Conservation (phyloP, 495 filamentous ascomycete genomes). For the Daldinia decipiens region DNA sequence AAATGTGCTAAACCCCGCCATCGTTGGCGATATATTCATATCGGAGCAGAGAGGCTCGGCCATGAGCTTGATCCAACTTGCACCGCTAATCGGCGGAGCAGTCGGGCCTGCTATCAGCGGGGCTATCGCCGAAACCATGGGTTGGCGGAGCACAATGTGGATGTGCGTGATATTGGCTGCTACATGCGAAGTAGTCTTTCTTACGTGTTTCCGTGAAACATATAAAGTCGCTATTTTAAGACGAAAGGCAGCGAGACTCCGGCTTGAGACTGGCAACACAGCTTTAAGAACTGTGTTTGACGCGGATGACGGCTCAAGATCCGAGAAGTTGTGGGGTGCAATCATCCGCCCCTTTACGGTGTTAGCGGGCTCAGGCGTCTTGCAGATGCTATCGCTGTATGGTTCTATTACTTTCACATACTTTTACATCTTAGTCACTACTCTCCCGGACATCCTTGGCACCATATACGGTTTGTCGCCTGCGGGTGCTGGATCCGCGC, state of each 20-base stretch:
- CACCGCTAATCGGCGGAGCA: conserved; percentile 61
- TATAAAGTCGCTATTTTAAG: conserved; percentile 61
- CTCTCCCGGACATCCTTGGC: conserved; percentile 62
- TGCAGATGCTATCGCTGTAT: conserved; percentile 61
- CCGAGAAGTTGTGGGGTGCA: conserved; percentile 50
- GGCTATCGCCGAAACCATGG: conserved; percentile 66
- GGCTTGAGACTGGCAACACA: conserved; percentile 54
- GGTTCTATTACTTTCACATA: conserved; percentile 62
- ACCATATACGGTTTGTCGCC: conserved; percentile 59
- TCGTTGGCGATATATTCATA: conserved; percentile 67
- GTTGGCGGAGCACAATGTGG: conserved; percentile 68
- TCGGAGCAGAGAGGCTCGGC: conserved; percentile 62
- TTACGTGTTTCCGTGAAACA: conserved; percentile 61
- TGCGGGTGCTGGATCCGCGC: conserved; percentile 56
- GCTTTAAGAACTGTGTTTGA: conserved; percentile 60
- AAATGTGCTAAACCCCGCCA: conserved; percentile 67
- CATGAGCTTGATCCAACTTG: conserved; percentile 60
- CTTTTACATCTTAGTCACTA: conserved; percentile 65
- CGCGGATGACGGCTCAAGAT: conserved; percentile 26
- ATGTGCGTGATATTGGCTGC: conserved; percentile 61
- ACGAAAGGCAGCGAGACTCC: conserved; percentile 53
- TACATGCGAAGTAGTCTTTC: conserved; percentile 58
- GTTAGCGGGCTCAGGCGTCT: conserved; percentile 58
- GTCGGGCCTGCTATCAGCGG: conserved; percentile 70
- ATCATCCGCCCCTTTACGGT: conserved; percentile 61